These are phyloP conservation scores for Aspergillus hortae DNA, from an alignment of 2,329 filamentous ascomycete species.

Conservation along the genomic window DNA sequence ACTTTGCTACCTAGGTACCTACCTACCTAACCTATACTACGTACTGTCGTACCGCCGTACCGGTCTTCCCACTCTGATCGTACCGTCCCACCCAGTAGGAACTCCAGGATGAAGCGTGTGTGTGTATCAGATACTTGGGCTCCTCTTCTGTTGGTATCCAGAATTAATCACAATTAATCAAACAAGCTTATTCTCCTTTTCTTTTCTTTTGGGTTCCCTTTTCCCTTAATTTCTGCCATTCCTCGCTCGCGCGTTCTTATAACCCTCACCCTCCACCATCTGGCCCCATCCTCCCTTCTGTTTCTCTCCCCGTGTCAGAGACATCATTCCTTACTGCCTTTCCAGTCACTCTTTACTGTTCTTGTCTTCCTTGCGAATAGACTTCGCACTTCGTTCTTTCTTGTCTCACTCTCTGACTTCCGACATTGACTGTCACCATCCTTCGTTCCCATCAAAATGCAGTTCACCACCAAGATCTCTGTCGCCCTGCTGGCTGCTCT, in stretches of 20 bases:
- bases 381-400: constrained; percentile 28
- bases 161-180: constrained; percentile 11
- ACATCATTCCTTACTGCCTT: constrained; percentile 11
- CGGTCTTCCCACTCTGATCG: no score
- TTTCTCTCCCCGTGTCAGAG: constrained; percentile 15
- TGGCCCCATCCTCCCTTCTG: constrained; percentile 13
- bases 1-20: no score
- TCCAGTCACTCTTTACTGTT: constrained; percentile 15
- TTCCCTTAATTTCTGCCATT: background rate
- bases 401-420: constrained; percentile 5
- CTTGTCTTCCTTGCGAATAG: constrained; percentile 29
- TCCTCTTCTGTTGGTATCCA: no score
- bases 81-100: no score
- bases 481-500: constrained; percentile 33
- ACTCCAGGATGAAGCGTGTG: no score
- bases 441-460: constrained; percentile 24
- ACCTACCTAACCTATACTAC: no score
- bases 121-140: no score
- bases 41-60: no score
- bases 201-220: background rate
- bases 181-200: constrained; percentile 4
- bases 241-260: background rate
- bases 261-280: constrained; percentile 1
- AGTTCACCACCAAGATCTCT: constrained; percentile 33
- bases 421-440: constrained; percentile 22